Percentiles rank a stretch among this genome's conserved stretches.
Conservation (phyloP, 1,139 yeast genomes). For the Geotrichum fermentans region DNA sequence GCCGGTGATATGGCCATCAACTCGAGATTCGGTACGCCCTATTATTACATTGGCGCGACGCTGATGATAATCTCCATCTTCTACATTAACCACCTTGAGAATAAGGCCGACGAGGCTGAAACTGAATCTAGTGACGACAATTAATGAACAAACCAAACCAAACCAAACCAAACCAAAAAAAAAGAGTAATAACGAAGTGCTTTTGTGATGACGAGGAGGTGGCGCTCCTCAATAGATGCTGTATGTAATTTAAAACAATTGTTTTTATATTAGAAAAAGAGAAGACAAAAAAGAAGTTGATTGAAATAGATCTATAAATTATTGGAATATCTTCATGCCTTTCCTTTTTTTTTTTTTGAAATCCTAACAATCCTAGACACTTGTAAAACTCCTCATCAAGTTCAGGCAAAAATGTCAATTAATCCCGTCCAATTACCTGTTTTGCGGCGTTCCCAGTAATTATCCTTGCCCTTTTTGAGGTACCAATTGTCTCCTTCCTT, state of each 20-base stretch:
- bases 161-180: too few species aligned
- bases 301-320: too few species aligned
- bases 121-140: background rate
- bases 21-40: conserved; percentile 52
- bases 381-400: too few species aligned
- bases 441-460: conserved; percentile 71
- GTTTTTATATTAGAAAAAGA: too few species aligned
- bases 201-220: background rate
- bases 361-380: background rate
- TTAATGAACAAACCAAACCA: background rate
- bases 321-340: too few species aligned
- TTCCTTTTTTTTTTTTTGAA: background rate
- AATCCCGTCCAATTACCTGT: conserved; percentile 36
- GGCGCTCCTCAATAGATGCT: background rate
- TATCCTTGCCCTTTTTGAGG: conserved; percentile 53
- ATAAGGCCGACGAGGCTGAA: conserved; percentile 42
- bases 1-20: conserved; percentile 78
- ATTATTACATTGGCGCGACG: conserved; percentile 73
- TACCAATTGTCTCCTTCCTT: conserved; percentile 48
- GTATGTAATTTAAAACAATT: background rate
- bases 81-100: conserved; percentile 73
- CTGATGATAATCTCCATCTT: conserved; percentile 79
- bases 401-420: conserved; percentile 21
- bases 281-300: too few species aligned
- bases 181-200: background rate